Evolutionary conservation across 768 basidiomycete genomes (phyloP).

Genomic region (Leccinum sublutescens): DNA sequence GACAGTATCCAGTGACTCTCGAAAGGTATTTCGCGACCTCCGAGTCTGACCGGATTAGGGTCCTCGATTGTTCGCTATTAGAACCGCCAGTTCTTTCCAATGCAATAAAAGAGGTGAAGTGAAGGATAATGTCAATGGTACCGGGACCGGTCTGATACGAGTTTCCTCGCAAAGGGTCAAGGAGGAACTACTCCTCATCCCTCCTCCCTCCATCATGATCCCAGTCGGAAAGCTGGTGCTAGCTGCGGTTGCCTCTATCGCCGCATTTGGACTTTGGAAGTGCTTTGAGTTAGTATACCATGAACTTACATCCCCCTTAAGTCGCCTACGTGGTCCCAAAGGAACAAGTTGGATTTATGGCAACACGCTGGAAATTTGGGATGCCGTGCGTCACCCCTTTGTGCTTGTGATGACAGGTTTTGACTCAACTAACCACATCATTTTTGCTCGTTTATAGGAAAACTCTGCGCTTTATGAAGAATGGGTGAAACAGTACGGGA

Average conservation of each 20-base stretch:
- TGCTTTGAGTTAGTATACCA: conserved; percentile 26
- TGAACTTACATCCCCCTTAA: conserved; percentile 41
- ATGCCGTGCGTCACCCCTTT: conserved; percentile 30
- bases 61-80: too few species aligned
- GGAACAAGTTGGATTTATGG: conserved; percentile 47
- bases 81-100: too few species aligned
- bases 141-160: too few species aligned
- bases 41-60: conserved; percentile 33
- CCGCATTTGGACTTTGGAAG: conserved; percentile 10
- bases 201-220: conserved; percentile 5
- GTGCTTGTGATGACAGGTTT: neutral
- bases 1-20: conserved; percentile 74
- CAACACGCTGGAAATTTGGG: conserved; percentile 45
- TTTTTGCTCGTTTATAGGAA: conserved; percentile 2
- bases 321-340: conserved; percentile 45
- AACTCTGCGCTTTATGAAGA: conserved; percentile 7
- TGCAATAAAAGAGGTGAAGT: too few species aligned
- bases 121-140: too few species aligned
- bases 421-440: neutral
- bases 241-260: neutral
- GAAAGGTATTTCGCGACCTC: conserved; percentile 89
- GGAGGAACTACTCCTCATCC: too few species aligned
- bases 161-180: too few species aligned
- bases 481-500: conserved; percentile 18
- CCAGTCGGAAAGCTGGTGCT: conserved; percentile 1